These are phyloP conservation scores for Miamiensis avidus DNA, from an alignment of 169 alveolate species.

Conservation along the genomic window DNA sequence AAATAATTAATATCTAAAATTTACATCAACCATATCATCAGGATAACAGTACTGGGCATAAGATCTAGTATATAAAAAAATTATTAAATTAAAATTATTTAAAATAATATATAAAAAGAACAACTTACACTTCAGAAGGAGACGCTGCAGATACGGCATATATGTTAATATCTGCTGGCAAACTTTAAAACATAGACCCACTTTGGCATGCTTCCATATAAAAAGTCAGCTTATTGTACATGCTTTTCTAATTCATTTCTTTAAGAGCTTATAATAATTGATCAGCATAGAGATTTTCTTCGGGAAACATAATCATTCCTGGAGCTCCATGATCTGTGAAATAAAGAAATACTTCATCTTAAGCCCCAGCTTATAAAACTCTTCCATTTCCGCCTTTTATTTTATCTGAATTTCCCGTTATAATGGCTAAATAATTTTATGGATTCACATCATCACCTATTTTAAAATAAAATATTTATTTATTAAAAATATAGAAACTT, in stretches of 20 bases:
- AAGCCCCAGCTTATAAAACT: constrained; percentile 62
- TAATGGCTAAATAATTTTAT: constrained; percentile 63
- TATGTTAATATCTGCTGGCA: constrained; percentile 59
- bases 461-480: too few relatives aligned
- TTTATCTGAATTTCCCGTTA: constrained; percentile 57
- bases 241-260: constrained; percentile 62
- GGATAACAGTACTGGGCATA: too few relatives aligned
- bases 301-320: constrained; percentile 81
- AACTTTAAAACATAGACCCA: constrained; percentile 80
- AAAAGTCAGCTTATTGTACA: constrained; percentile 66
- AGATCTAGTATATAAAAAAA: too few relatives aligned
- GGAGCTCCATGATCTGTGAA: constrained; percentile 88
- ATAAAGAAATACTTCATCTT: constrained; percentile 73
- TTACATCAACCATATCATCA: too few relatives aligned
- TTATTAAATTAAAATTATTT: too few relatives aligned
- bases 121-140: constrained; percentile 81
- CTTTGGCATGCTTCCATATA: constrained; percentile 87
- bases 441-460: constrained; percentile 82
- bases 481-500: too few relatives aligned
- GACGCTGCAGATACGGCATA: constrained; percentile 86
- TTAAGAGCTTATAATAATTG: constrained; percentile 57
- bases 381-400: constrained; percentile 57
- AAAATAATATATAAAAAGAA: constrained; percentile 67
- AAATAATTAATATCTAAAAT: too few relatives aligned
- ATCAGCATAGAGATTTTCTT: constrained; percentile 61